These are phyloP conservation scores for Ensete ventricosum DNA, from an alignment of 176 grass and related monocot species.

Conservation along the genomic window DNA sequence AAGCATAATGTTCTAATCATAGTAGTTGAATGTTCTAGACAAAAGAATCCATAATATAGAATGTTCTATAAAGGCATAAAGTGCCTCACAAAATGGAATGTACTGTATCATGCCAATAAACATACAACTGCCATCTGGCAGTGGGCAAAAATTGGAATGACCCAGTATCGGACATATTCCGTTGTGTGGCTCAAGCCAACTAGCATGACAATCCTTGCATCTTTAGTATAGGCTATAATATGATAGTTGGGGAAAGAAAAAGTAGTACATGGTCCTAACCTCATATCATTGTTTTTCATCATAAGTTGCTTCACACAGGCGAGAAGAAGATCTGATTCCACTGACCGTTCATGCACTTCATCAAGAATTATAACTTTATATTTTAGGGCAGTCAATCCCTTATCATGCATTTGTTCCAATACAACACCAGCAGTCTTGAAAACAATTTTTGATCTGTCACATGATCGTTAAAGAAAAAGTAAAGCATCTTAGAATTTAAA, in stretches of 20 bases:
- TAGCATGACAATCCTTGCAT: too few species aligned
- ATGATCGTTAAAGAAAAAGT: slow-evolving; percentile 5
- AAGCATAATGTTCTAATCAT: background rate
- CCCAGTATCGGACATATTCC: background rate
- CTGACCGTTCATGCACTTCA: slow-evolving; percentile 86
- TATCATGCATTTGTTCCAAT: slow-evolving; percentile 84
- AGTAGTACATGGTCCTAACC: slow-evolving; percentile 23
- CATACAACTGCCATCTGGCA: background rate
- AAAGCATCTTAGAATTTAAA: background rate
- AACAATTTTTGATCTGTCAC: slow-evolving; percentile 76
- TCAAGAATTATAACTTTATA: slow-evolving; percentile 99
- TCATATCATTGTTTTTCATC: slow-evolving; percentile 83
- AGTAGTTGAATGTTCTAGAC: background rate
- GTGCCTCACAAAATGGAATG: too few species aligned
- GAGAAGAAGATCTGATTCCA: slow-evolving; percentile 94
- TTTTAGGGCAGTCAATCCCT: slow-evolving; percentile 54
- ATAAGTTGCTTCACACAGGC: slow-evolving; percentile 70
- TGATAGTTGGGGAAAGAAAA: background rate
- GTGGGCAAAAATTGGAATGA: background rate
- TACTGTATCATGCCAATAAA: too few species aligned
- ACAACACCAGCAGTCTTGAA: slow-evolving; percentile 94
- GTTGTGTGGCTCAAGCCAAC: too few species aligned
- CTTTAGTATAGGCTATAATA: background rate
- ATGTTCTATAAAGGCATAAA: too few species aligned
- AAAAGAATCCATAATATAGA: background rate